Conservation (phyloP, 2,329 filamentous ascomycete genomes). For the Pseudogymnoascus sp. region DNA sequence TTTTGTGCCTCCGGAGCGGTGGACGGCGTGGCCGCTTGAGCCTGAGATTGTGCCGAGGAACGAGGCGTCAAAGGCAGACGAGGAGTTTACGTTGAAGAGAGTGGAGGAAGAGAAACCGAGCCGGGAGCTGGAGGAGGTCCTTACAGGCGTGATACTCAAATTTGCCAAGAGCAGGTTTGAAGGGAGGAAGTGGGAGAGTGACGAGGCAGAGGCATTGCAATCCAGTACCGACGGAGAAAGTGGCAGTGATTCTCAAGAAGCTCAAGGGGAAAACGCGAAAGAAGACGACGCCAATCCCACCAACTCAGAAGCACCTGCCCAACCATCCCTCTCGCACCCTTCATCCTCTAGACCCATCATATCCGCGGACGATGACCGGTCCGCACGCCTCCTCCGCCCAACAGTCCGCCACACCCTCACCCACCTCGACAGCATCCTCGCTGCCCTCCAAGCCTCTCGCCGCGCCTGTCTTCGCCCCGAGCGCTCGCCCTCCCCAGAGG, state of each 20-base stretch:
- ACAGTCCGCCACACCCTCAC: constrained; percentile 62
- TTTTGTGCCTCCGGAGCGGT: constrained; percentile 51
- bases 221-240: constrained; percentile 10
- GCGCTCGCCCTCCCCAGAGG: constrained; percentile 35
- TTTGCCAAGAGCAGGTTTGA: constrained; percentile 59
- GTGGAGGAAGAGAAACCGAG: constrained; percentile 43
- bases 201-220: not conserved
- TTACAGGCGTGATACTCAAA: constrained; percentile 59
- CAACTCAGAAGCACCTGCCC: not conserved
- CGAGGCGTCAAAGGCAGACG: constrained; percentile 44
- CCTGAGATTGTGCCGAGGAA: constrained; percentile 50
- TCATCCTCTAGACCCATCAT: constrained; percentile 42
- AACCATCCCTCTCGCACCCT: not conserved
- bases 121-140: constrained; percentile 58
- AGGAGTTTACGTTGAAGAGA: constrained; percentile 44
- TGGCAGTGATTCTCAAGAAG: constrained; percentile 17
- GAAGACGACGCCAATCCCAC: not conserved
- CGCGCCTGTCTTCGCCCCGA: constrained; percentile 40
- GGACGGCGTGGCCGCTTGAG: constrained; percentile 81
- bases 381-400: constrained; percentile 57
- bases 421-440: constrained; percentile 61
- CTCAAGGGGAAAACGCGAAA: constrained; percentile 16
- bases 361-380: constrained; percentile 63
- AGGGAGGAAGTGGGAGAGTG: constrained; percentile 30
- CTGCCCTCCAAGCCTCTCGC: constrained; percentile 61